Percentiles rank a stretch among this genome's conserved stretches.
Conservation (phyloP, 768 basidiomycete genomes). For the Stropharia rugosoannulata region DNA sequence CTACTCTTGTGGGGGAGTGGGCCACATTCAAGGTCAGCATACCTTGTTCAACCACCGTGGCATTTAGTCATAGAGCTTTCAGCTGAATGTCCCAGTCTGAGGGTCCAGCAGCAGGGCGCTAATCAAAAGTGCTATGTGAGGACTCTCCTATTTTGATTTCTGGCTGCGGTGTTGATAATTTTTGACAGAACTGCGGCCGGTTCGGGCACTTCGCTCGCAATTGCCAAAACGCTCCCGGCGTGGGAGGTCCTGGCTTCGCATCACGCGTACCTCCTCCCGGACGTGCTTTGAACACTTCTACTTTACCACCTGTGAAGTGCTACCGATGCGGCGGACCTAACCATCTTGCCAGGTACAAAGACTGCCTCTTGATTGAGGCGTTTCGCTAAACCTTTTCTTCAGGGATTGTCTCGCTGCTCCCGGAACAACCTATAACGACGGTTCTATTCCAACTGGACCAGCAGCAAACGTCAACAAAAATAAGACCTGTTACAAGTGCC, state of each 20-base stretch:
- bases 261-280: slow-evolving; percentile 75
- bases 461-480: slow-evolving; percentile 50
- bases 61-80: slow-evolving; percentile 3
- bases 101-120: slow-evolving; percentile 60
- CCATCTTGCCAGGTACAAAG: slow-evolving; percentile 72
- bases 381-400: slow-evolving; percentile 7
- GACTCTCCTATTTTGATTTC: neutral
- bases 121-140: slow-evolving; percentile 86
- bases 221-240: slow-evolving; percentile 54
- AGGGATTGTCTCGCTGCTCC: slow-evolving; percentile 85
- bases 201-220: slow-evolving; percentile 80
- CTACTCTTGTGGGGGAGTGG: slow-evolving; percentile 91
- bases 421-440: slow-evolving; percentile 48
- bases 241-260: slow-evolving; percentile 47
- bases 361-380: slow-evolving; percentile 2
- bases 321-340: slow-evolving; percentile 89
- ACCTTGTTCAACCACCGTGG: neutral
- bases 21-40: slow-evolving; percentile 69
- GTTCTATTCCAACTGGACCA: slow-evolving; percentile 38
- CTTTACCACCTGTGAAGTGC: slow-evolving; percentile 82
- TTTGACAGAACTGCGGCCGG: slow-evolving; percentile 69
- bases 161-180: neutral
- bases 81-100: slow-evolving; percentile 83
- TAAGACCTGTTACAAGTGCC: slow-evolving; percentile 89
- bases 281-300: slow-evolving; percentile 70